These are phyloP conservation scores for Hemisphaericaspora xylofermentans DNA, from an alignment of 1,139 yeast genomes.

Conservation along the genomic window DNA sequence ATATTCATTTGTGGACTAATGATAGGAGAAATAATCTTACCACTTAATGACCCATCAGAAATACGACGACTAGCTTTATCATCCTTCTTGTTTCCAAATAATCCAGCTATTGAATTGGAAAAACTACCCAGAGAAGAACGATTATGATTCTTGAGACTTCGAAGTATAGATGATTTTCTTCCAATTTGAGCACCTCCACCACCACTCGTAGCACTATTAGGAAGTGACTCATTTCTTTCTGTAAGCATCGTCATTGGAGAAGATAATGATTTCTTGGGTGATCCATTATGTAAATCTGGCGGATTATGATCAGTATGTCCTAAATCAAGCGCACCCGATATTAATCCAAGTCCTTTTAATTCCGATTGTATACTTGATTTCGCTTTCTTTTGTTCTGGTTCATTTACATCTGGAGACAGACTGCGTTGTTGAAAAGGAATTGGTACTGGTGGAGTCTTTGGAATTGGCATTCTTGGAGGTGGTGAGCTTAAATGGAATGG, in stretches of 20 bases:
- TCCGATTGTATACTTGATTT: background rate
- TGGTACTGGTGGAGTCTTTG: conserved; percentile 23
- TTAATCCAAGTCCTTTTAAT: background rate
- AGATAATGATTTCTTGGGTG: conserved; percentile 3
- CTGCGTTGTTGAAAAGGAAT: background rate
- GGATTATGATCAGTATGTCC: background rate
- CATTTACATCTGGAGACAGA: background rate
- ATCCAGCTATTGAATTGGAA: conserved; percentile 13
- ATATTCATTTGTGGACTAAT: background rate
- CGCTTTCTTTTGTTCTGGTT: background rate
- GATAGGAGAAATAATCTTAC: background rate
- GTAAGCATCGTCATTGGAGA: conserved; percentile 8
- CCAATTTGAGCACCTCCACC: conserved; percentile 19
- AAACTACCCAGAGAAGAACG: conserved; percentile 29
- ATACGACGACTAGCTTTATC: conserved; percentile 34
- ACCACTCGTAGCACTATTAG: no score
- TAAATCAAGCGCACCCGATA: background rate
- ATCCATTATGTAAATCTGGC: background rate
- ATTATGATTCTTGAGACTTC: conserved; percentile 37
- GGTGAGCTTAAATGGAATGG: conserved; percentile 25
- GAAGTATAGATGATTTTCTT: conserved; percentile 31
- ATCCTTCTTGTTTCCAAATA: conserved; percentile 33
- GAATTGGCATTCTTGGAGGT: conserved; percentile 36
- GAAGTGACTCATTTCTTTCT: conserved; percentile 6
- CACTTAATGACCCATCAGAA: conserved; percentile 40